Percentiles rank a stretch among this genome's conserved stretches.
Evolutionary conservation across 2,329 filamentous ascomycete species (phyloP).

Genomic region (Penicillium nordicum): DNA sequence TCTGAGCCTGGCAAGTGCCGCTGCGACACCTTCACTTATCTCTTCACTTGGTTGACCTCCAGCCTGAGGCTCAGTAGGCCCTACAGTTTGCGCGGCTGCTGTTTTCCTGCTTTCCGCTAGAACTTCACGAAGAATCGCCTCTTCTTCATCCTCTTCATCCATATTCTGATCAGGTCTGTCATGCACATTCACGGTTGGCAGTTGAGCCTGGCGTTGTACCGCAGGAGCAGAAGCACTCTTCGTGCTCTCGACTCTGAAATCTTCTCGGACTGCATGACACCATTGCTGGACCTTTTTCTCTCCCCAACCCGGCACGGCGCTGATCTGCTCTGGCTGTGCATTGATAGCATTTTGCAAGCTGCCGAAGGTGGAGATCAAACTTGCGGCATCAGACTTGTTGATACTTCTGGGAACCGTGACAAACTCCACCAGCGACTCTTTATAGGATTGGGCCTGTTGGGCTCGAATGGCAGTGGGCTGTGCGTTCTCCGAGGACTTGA

Average conservation of each 20-base stretch:
- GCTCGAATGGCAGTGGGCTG: constrained; percentile 78
- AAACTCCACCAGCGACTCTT: constrained; percentile 85
- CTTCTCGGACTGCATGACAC: constrained; percentile 76
- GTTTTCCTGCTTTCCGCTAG: constrained; percentile 24
- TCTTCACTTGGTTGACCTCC: constrained; percentile 23
- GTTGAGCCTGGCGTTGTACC: constrained; percentile 23
- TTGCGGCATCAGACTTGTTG: constrained; percentile 92
- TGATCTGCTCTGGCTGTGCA: constrained; percentile 79
- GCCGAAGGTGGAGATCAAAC: constrained; percentile 86
- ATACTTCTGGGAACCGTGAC: constrained; percentile 84
- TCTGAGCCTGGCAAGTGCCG: constrained; percentile 56
- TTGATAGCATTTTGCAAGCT: constrained; percentile 84
- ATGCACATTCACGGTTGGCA: constrained; percentile 9
- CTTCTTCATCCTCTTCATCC: constrained; percentile 42
- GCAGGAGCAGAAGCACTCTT: constrained; percentile 53
- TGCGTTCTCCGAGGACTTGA: constrained; percentile 90
- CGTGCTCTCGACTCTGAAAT: constrained; percentile 72
- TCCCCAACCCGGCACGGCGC: constrained; percentile 85
- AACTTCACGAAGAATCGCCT: constrained; percentile 42
- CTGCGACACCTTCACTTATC: constrained; percentile 58
- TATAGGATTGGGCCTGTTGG: constrained; percentile 77
- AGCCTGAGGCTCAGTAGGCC: background rate
- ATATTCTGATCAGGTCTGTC: constrained; percentile 5
- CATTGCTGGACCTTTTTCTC: constrained; percentile 90
- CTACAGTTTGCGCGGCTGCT: constrained; percentile 12